Evolutionary conservation across 352 stramenopile species (phyloP), one percentile per base, ranked within the genome.

Genomic region (Globisporangium rhizosaccharum): DNA sequence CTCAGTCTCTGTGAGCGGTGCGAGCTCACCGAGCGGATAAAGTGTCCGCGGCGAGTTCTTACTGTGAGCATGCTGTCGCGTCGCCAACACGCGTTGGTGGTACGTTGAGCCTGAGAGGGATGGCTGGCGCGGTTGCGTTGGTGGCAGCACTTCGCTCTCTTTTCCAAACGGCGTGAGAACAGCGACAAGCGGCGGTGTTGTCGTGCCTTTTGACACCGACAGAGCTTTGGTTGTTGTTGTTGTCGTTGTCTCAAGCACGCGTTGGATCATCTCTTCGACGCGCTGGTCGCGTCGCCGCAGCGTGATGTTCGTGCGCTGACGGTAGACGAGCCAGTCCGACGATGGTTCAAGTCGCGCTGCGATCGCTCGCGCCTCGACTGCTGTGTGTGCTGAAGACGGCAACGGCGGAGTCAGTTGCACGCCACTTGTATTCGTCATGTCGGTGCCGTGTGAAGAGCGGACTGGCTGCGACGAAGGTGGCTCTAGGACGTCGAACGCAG

Each of bases 291-390:
- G 70, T n/a, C 79, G 67, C 30, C 70, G 66, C 14, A 69, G 64
- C 9, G 65, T 79, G 42, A 63, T 59, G 28, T 81, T 82, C 12
- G 58, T 30, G 15, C 73, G 79, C 50, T 77, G 66, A 18, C 76
- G 75, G 51, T 86, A 76, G 53, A 89, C 79, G 25, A 89, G 61
- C 79, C 79, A 89, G 41, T 89, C 73, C 15, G 70, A 69, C 14
- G 79, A 79, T 1, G 68, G 66, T 4, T 57, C 58, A 17, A 87
- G 48, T 3, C 69, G 51, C 12, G 64, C 57, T 14, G 54, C 28
- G 11, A 57, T 67, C 23, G 63, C 70, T 14, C 37, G 58, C n/a
- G 61, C 30, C 33, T 71, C 69, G 3, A 59, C 59, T 44, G 56
- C 17, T 14, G 56, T 57, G 15, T 68, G 39, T 7, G 63, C 52